These are phyloP conservation scores for Botryosphaeria dothidea DNA, from an alignment of 2,329 filamentous ascomycete species.

Conservation along the genomic window DNA sequence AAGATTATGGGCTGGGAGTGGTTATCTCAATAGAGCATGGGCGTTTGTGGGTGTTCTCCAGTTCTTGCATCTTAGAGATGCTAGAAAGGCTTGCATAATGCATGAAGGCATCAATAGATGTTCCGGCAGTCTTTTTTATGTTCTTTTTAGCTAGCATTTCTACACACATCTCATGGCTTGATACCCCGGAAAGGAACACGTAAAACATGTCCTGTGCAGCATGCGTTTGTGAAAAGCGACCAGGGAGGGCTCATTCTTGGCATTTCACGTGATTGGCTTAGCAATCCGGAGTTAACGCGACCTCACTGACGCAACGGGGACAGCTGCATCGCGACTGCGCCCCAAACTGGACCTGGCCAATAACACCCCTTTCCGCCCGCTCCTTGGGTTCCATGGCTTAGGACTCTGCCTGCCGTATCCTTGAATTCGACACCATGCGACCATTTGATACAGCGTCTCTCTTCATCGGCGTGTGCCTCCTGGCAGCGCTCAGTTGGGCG, in stretches of 20 bases:
- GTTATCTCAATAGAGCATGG: slow-evolving; percentile 14
- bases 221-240: neutral
- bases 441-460: neutral
- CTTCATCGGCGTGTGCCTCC: neutral
- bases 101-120: neutral
- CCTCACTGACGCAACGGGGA: neutral
- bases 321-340: neutral
- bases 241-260: neutral
- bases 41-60: slow-evolving; percentile 2
- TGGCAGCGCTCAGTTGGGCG: slow-evolving; percentile 36
- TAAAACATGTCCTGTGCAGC: neutral
- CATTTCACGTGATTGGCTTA: neutral
- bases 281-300: neutral
- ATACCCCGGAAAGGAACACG: neutral
- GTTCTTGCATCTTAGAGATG: neutral
- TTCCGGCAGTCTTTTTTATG: neutral
- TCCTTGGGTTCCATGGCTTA: neutral
- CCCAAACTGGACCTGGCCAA: neutral
- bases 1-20: slow-evolving; percentile 1
- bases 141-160: neutral
- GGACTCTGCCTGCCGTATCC: neutral
- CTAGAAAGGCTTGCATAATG: neutral
- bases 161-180: neutral
- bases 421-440: neutral
- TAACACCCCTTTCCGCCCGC: neutral